Conservation (phyloP, 228 moss, liverwort and hornwort genomes). For the Sphagnum magellanicum region DNA sequence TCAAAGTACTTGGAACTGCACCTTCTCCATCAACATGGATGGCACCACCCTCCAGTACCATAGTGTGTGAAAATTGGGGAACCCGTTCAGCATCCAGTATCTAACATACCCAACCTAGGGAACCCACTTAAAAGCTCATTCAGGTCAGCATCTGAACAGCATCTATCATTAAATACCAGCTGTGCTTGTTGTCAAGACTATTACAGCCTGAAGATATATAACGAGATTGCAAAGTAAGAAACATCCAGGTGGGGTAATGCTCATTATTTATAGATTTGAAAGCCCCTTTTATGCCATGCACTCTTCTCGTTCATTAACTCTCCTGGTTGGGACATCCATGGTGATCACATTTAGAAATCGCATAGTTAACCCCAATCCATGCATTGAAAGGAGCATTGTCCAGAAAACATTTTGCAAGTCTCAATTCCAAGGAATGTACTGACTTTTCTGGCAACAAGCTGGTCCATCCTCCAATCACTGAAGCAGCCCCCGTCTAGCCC, state of each 20-base stretch:
- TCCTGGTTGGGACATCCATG: no score
- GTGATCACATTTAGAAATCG: no score
- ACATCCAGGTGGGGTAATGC: no score
- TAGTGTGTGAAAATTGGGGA: constrained; percentile 62
- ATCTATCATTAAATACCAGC: background rate
- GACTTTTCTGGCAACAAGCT: constrained; percentile 70
- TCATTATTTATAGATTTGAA: no score
- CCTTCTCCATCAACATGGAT: constrained; percentile 99
- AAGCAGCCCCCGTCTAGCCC: constrained; percentile 64
- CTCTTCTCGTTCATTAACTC: no score
- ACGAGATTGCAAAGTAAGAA: no score
- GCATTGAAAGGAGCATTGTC: no score
- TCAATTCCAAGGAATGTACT: background rate
- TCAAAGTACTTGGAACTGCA: constrained; percentile 3
- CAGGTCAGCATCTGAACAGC: background rate
- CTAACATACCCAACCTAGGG: constrained; percentile 31
- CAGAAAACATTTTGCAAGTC: no score
- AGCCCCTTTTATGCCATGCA: no score
- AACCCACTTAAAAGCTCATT: constrained; percentile 1
- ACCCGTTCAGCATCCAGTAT: constrained; percentile 82
- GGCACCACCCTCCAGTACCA: constrained; percentile 87
- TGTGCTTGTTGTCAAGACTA: no score
- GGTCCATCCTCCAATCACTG: constrained; percentile 68
- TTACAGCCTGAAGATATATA: no score
- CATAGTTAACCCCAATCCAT: no score